Evolutionary conservation across 1,139 yeast species (phyloP).

Genomic region (Wickerhamomyces sp.): DNA sequence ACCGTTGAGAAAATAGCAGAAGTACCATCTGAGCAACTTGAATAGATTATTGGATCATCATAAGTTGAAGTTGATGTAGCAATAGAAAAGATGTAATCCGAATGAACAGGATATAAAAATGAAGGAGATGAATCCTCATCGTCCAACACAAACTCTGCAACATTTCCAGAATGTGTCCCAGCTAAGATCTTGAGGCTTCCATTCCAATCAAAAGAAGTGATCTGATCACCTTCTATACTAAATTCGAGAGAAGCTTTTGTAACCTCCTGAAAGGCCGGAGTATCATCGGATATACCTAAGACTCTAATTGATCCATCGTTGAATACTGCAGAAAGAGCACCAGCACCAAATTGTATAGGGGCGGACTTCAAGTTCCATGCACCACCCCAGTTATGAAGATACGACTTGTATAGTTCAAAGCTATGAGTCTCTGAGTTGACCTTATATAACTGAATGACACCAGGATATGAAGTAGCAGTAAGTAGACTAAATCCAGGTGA

Average conservation of each 20-base stretch:
- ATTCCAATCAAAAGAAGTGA: constrained; percentile 53
- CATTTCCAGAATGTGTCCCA: constrained; percentile 62
- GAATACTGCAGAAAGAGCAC: constrained; percentile 47
- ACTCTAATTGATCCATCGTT: constrained; percentile 62
- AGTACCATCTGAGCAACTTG: constrained; percentile 45
- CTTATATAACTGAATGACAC: constrained; percentile 46
- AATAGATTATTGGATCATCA: constrained; percentile 36
- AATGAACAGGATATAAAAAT: constrained; percentile 40
- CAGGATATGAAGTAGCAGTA: constrained; percentile 32
- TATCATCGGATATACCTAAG: constrained; percentile 33
- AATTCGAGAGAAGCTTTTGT: constrained; percentile 16
- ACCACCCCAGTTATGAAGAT: constrained; percentile 49
- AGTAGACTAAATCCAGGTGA: constrained; percentile 29
- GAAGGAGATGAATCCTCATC: constrained; percentile 38
- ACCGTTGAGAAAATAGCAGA: constrained; percentile 36
- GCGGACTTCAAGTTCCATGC: constrained; percentile 51
- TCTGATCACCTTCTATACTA: constrained; percentile 27
- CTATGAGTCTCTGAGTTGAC: constrained; percentile 29
- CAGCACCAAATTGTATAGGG: constrained; percentile 26
- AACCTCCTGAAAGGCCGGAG: constrained; percentile 25
- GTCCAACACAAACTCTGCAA: constrained; percentile 55
- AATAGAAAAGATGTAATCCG: constrained; percentile 45
- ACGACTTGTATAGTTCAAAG: constrained; percentile 28
- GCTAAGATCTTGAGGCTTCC: constrained; percentile 45
- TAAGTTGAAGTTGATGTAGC: constrained; percentile 36